Percentiles rank a stretch among this genome's conserved stretches.
Evolutionary conservation across 2,329 filamentous ascomycete species (phyloP).

Genomic region (Dichotomopilus funicola): DNA sequence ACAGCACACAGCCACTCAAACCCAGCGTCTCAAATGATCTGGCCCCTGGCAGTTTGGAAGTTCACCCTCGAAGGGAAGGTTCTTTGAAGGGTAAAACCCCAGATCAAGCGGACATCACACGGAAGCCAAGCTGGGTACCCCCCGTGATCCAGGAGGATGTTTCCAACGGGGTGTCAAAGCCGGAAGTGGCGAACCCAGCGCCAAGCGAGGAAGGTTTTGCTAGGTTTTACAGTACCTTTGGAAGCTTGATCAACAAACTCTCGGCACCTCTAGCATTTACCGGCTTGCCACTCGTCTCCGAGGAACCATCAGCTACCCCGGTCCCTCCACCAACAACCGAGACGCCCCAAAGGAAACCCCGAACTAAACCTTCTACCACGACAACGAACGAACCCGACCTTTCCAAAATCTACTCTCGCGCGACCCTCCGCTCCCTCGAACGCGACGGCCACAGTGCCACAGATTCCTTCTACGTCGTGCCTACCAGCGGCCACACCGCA

Average conservation of each 20-base stretch:
- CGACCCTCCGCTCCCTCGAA: conserved; percentile 71
- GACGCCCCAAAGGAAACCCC: conserved; percentile 33
- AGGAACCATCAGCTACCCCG: conserved; percentile 36
- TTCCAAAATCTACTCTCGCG: conserved; percentile 74
- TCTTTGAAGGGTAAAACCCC: conserved; percentile 43
- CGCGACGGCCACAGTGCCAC: conserved; percentile 59
- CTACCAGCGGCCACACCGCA: conserved; percentile 81
- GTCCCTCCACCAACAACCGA: conserved; percentile 35
- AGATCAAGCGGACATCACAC: conserved; percentile 45
- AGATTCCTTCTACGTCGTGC: conserved; percentile 92
- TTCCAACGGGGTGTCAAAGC: conserved; percentile 17
- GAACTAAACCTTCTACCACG: conserved; percentile 24
- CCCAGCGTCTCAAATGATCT: conserved; percentile 70
- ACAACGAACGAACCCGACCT: conserved; percentile 61
- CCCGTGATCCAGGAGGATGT: conserved; percentile 32
- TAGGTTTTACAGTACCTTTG: conserved; percentile 87
- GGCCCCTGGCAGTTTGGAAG: conserved; percentile 62
- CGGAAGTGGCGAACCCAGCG: conserved; percentile 15
- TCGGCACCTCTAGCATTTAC: conserved; percentile 90
- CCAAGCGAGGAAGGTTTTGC: conserved; percentile 71
- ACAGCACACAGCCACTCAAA: conserved; percentile 60
- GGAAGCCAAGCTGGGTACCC: conserved; percentile 49
- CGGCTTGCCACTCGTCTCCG: conserved; percentile 68
- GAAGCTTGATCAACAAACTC: conserved; percentile 78
- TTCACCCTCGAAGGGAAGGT: conserved; percentile 44